Conservation (phyloP, 345 rosid genomes). For the Theobroma cacao region DNA sequence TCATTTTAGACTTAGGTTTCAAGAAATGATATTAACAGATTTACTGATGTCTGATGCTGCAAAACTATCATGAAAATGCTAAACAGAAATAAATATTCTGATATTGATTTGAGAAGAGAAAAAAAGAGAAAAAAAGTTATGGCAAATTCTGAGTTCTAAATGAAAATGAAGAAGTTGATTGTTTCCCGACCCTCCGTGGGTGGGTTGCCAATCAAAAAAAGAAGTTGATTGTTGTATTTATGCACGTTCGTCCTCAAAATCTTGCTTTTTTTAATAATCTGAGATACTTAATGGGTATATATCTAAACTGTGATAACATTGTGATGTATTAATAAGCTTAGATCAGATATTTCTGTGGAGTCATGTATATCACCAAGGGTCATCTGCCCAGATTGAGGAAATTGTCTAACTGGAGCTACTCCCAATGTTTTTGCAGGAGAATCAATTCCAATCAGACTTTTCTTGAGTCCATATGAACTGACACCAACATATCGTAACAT, state of each 20-base stretch:
- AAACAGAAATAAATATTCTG: neutral
- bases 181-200: too few species aligned
- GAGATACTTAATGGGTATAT: neutral
- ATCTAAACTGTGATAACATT: neutral
- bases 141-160: neutral
- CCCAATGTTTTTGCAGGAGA: constrained; percentile 39
- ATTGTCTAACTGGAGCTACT: neutral
- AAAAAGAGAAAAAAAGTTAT: neutral
- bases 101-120: neutral
- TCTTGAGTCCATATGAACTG: constrained; percentile 56
- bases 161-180: neutral
- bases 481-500: constrained; percentile 63
- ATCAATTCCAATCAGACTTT: constrained; percentile 57
- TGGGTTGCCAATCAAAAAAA: too few species aligned
- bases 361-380: neutral
- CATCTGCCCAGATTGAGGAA: neutral
- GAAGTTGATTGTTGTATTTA: neutral
- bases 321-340: neutral
- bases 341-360: neutral
- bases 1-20: neutral
- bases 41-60: neutral
- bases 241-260: neutral
- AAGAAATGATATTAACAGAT: neutral
- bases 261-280: neutral
- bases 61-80: neutral